These are phyloP conservation scores for Dactylellina parvicollis DNA, from an alignment of 2,329 filamentous ascomycete species.

Conservation along the genomic window DNA sequence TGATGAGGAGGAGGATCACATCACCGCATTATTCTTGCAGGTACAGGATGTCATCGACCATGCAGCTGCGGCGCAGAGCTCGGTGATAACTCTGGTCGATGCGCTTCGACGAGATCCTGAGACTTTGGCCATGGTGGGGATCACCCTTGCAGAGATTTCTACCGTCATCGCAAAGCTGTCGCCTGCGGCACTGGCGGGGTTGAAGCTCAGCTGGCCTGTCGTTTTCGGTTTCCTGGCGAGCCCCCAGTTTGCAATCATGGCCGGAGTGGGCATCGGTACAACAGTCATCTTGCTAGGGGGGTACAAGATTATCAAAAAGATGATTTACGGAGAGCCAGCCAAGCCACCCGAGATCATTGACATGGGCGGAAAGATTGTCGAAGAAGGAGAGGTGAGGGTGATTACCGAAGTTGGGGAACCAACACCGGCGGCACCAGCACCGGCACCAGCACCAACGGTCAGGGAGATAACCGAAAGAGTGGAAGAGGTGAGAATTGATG, in stretches of 20 bases:
- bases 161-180: conserved; percentile 83
- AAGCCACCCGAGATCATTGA: conserved; percentile 49
- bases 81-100: conserved; percentile 81
- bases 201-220: conserved; percentile 84
- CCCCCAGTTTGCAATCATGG: conserved; percentile 93
- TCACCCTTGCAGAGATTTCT: conserved; percentile 91
- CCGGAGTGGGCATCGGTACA: conserved; percentile 87
- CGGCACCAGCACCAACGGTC: background rate
- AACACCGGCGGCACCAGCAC: background rate
- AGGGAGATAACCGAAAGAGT: conserved; percentile 3
- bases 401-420: conserved; percentile 35
- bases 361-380: conserved; percentile 48
- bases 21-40: conserved; percentile 55
- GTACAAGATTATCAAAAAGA: conserved; percentile 95
- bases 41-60: conserved; percentile 58
- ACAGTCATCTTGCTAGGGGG: conserved; percentile 95
- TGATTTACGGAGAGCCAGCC: conserved; percentile 61
- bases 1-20: conserved; percentile 41
- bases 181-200: conserved; percentile 76
- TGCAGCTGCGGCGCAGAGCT: conserved; percentile 60
- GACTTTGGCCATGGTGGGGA: conserved; percentile 89
- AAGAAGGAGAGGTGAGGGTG: conserved; percentile 37
- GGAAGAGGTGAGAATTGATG: conserved; percentile 40
- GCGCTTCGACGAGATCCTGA: conserved; percentile 85
- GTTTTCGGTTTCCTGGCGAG: conserved; percentile 86